Evolutionary conservation across 192 early-diverging fungal genomes (phyloP).

Genomic region (Geranomyces variabilis): DNA sequence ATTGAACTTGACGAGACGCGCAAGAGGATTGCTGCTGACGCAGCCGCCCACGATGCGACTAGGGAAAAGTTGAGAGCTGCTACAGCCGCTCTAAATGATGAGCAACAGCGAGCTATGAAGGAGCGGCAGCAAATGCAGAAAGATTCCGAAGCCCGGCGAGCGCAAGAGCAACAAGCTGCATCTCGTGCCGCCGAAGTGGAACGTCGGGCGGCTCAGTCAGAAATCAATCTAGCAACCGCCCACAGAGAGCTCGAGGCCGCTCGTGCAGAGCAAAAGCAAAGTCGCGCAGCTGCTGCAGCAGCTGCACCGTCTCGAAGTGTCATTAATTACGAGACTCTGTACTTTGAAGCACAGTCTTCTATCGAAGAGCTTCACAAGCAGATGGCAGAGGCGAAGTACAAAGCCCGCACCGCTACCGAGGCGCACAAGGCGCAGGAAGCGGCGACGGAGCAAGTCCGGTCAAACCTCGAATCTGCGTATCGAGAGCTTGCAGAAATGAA

Average conservation of each 20-base stretch:
- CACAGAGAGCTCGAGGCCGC: neutral
- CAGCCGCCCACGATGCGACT: constrained; percentile 3
- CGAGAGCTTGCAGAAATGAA: constrained; percentile 4
- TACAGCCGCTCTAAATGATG: neutral
- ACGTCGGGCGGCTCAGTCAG: neutral
- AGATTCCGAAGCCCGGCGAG: neutral
- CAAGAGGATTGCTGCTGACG: constrained; percentile 28
- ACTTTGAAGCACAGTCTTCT: constrained; percentile 28
- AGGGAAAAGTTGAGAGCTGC: constrained; percentile 17
- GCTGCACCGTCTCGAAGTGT: constrained; percentile 9
- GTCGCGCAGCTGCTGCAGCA: neutral
- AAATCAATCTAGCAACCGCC: neutral
- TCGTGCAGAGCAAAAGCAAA: constrained; percentile 3
- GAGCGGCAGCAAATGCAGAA: neutral
- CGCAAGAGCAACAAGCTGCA: neutral
- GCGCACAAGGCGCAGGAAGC: neutral
- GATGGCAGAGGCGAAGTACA: neutral
- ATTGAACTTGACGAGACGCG: constrained; percentile 40
- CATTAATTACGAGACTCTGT: constrained; percentile 19
- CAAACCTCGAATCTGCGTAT: neutral
- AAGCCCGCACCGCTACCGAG: neutral
- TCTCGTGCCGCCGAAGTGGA: neutral
- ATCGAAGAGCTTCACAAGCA: constrained; percentile 25
- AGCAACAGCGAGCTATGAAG: constrained; percentile 11
- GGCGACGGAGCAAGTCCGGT: neutral